Base-by-base conservation (phyloP, 768 basidiomycete genomes). In the Lentinula aciculospora region DNA sequence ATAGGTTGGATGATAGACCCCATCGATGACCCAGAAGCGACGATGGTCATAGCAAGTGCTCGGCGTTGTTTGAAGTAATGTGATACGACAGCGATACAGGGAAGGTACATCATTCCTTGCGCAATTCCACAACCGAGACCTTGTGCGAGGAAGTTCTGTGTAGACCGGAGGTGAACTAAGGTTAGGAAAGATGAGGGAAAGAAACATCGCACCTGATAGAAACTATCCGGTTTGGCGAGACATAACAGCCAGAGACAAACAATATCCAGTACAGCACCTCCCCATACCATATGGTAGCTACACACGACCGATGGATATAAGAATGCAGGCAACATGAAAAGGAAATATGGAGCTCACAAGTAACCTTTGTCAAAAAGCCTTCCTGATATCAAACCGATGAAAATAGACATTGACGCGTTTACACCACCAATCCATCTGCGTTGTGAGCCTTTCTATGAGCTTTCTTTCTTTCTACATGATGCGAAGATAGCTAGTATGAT, bases 71-170 rank as follows among this genome's bases (percentile, higher is more conserved):
- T 69, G 66, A 83, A 85, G 65, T 81, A 79, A 58, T 84, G 83
- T 3, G 80, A 76, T 6, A 78, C 72, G n/a, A 83, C 71, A 13
- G 78, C 74, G 25, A 82, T 64, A 7, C 77, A 72, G 0, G 83
- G 84, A 1, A 83, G 60, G 64, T 82, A 83, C 61, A 82, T 71
- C 34, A 83, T 60, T 1, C 83, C 83, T 70, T 79, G 76, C 21
- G 82, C 81, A 17, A 83, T 65, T 0, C 84, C 84, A 71, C 79
- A 77, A 0, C 79, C 82, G 6, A 84, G 66, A 0, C 81, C 82
- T 69, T 85, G 82, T 0, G 79, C 71, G 2, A 85, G 71, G 61
- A 84, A 79, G 17, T 76, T 71, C 60, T 66, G 21, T 10, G 42
- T n/a, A n/a, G 27, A 56, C 57, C 46, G 47, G 9, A n/a, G 13